Conservation (phyloP, 257 asterid species). For the Petunia secreta region DNA sequence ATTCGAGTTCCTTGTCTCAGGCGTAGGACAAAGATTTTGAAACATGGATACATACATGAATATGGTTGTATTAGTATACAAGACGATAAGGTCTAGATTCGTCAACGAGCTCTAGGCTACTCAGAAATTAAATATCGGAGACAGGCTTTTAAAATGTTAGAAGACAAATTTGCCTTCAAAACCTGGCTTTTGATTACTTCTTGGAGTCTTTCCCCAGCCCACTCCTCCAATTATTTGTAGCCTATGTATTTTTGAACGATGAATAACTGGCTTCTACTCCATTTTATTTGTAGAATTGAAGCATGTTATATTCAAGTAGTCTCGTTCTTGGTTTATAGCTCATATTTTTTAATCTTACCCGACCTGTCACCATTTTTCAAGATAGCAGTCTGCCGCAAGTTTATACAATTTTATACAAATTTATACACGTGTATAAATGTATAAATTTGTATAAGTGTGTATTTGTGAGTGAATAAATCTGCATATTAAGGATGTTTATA, state of each 20-base stretch:
- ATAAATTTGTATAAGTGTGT: too few relatives aligned
- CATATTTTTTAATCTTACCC: too few relatives aligned
- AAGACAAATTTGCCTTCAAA: conserved; percentile 21
- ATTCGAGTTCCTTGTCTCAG: neutral
- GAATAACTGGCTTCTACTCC: neutral
- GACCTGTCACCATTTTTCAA: too few relatives aligned
- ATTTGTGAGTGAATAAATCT: too few relatives aligned
- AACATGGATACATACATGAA: conserved; percentile 23
- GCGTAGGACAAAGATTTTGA: conserved; percentile 9
- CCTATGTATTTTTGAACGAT: neutral
- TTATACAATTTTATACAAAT: too few relatives aligned
- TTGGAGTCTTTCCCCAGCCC: conserved; percentile 15
- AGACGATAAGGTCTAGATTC: conserved; percentile 20
- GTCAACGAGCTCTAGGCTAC: conserved; percentile 18
- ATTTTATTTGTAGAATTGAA: neutral
- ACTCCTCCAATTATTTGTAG: conserved; percentile 17
- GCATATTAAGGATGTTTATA: too few relatives aligned
- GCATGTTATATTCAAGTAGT: neutral
- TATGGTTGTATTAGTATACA: neutral
- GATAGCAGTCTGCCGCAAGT: too few relatives aligned
- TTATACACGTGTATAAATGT: too few relatives aligned
- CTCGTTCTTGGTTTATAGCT: too few relatives aligned
- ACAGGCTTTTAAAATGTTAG: neutral
- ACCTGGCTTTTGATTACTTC: neutral
- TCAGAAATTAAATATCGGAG: neutral